These are phyloP conservation scores for Catharanthus roseus DNA, from an alignment of 257 asterid genomes.

Conservation along the genomic window DNA sequence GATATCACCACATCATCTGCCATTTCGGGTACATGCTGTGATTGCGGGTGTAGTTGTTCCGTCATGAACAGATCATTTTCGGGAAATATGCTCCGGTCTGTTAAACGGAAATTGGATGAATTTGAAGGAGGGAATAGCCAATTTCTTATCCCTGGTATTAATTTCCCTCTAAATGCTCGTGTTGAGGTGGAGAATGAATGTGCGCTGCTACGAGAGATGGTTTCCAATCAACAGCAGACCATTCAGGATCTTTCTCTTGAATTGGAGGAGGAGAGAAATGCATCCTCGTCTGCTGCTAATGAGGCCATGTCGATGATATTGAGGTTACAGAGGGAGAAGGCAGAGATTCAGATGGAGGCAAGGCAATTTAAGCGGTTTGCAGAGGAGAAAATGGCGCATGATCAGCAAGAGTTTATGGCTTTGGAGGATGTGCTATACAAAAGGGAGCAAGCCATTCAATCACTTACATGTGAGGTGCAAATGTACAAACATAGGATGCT, in stretches of 20 bases:
- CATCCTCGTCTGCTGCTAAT: conserved; percentile 86
- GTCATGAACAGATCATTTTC: conserved; percentile 42
- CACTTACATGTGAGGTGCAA: conserved; percentile 71
- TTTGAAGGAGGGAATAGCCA: conserved; percentile 35
- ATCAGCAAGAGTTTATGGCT: conserved; percentile 59
- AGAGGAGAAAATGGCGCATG: conserved; percentile 94
- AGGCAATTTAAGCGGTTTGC: conserved; percentile 82
- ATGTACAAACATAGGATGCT: conserved; percentile 78
- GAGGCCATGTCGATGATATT: conserved; percentile 98
- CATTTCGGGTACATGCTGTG: conserved; percentile 52
- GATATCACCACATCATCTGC: conserved; percentile 33
- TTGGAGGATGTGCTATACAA: conserved; percentile 84
- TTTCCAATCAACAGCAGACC: conserved; percentile 60
- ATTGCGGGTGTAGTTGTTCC: conserved; percentile 66
- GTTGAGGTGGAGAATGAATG: conserved; percentile 77
- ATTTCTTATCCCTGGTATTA: conserved; percentile 39
- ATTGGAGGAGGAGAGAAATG: conserved; percentile 96
- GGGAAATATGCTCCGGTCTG: conserved; percentile 53
- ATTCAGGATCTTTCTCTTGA: conserved; percentile 66
- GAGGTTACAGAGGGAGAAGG: conserved; percentile 90
- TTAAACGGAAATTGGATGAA: conserved; percentile 64
- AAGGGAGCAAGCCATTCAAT: conserved; percentile 73
- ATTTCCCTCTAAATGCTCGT: conserved; percentile 62
- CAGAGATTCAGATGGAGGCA: conserved; percentile 87
- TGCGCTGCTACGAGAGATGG: conserved; percentile 70